These are phyloP conservation scores for Aspergillus caelatus DNA, from an alignment of 2,329 filamentous ascomycete species.

Conservation along the genomic window DNA sequence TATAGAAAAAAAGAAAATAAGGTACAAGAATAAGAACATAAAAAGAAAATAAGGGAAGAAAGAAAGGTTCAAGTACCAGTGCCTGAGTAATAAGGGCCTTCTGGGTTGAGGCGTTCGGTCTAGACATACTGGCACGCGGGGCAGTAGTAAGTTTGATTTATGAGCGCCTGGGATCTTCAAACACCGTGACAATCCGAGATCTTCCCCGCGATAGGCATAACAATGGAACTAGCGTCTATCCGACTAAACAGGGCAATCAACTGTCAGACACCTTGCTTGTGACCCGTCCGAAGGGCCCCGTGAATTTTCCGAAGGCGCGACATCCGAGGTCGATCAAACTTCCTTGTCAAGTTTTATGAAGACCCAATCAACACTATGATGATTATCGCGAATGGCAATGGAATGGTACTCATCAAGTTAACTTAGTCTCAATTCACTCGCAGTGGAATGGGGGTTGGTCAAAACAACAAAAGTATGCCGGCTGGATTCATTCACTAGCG, in stretches of 20 bases:
- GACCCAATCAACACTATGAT: not conserved
- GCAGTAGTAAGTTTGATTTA: constrained; percentile 7
- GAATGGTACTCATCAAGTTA: not conserved
- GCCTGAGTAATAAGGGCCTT: constrained; percentile 34
- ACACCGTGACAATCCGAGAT: constrained; percentile 7
- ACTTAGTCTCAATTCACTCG: not conserved
- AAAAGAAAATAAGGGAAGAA: constrained; percentile 1
- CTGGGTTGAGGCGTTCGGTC: constrained; percentile 27
- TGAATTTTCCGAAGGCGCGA: constrained; percentile 10
- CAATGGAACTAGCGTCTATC: constrained; percentile 14
- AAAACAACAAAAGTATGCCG: not conserved
- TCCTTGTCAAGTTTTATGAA: constrained; percentile 7
- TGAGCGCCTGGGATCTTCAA: constrained; percentile 13
- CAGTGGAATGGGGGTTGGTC: not conserved
- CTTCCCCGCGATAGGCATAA: constrained; percentile 11
- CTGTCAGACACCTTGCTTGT: constrained; percentile 3
- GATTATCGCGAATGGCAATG: not conserved
- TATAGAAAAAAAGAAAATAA: not conserved
- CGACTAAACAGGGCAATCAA: not conserved
- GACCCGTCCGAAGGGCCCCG: constrained; percentile 18
- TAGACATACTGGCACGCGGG: constrained; percentile 31
- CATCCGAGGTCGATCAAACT: constrained; percentile 22
- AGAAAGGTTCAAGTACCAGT: constrained; percentile 28
- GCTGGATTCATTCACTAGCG: not conserved
- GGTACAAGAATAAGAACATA: not conserved